These are phyloP conservation scores for Goniomonas avonlea DNA, from an alignment of 78 protist species.

Conservation along the genomic window DNA sequence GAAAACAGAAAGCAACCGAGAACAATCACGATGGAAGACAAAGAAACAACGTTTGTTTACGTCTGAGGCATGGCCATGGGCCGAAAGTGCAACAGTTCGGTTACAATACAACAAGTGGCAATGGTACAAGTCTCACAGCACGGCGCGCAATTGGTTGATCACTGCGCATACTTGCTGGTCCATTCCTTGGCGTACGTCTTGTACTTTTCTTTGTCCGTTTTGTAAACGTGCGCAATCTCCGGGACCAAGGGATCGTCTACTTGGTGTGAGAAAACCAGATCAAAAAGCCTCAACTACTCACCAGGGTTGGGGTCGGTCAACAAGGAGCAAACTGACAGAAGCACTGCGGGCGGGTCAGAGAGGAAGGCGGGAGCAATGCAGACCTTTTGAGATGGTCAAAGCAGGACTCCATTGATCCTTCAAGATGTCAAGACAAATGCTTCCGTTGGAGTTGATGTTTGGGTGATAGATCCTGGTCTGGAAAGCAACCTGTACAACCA, in stretches of 20 bases:
- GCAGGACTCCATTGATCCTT: constrained; percentile 88
- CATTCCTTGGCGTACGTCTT: constrained; percentile 57
- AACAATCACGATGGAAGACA: too few relatives aligned
- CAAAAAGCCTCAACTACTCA: not conserved
- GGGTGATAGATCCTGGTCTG: constrained; percentile 80
- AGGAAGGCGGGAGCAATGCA: not conserved
- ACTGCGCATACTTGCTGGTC: constrained; percentile 70
- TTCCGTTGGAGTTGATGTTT: constrained; percentile 77
- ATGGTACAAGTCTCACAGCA: not conserved
- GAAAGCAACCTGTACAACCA: constrained; percentile 24
- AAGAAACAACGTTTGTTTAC: too few relatives aligned
- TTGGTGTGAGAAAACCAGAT: not conserved
- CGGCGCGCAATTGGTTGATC: not conserved
- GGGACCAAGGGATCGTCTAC: constrained; percentile 88
- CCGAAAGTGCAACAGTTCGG: too few relatives aligned
- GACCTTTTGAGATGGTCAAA: constrained; percentile 75
- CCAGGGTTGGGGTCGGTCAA: constrained; percentile 88
- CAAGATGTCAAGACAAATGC: constrained; percentile 87
- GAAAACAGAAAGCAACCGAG: too few relatives aligned
- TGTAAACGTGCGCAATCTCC: constrained; percentile 77
- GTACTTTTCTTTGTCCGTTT: constrained; percentile 24
- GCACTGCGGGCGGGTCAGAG: not conserved
- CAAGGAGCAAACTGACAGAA: constrained; percentile 74
- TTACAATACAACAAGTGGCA: not conserved
- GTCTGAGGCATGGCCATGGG: too few relatives aligned